Conservation (phyloP, 139 green algal genomes). For the Chlamydomonas sphaeroides region DNA sequence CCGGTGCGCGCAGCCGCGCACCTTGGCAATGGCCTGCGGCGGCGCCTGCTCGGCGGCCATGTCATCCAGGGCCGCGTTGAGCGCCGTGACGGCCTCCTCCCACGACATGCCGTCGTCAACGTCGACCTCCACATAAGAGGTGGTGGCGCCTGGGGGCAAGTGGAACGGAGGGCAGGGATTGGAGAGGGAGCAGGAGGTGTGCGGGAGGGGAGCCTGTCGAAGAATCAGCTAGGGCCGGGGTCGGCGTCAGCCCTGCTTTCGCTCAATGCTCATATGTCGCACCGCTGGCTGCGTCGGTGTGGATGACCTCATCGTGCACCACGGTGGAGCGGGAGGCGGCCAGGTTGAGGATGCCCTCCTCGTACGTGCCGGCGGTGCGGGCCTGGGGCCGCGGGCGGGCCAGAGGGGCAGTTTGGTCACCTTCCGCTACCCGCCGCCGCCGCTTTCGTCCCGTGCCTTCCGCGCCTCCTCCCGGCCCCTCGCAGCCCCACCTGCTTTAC, state of each 20-base stretch:
- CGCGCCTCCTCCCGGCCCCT: too few species aligned
- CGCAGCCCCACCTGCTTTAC: slow-evolving; percentile 28
- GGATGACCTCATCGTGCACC: background rate
- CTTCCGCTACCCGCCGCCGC: too few species aligned
- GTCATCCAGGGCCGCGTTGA: slow-evolving; percentile 27
- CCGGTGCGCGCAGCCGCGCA: too few species aligned
- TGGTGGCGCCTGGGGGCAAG: background rate
- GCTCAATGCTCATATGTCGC: too few species aligned
- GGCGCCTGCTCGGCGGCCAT: slow-evolving; percentile 26
- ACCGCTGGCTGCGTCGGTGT: slow-evolving; percentile 7
- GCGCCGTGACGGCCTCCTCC: background rate
- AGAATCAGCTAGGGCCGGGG: too few species aligned
- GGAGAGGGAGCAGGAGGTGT: too few species aligned
- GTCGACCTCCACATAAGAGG: background rate
- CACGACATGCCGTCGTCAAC: slow-evolving; percentile 48
- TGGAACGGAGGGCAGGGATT: too few species aligned
- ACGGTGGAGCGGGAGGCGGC: background rate
- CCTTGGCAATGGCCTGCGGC: slow-evolving; percentile 10
- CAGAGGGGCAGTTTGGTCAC: too few species aligned
- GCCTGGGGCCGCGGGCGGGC: background rate
- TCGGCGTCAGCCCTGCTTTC: too few species aligned
- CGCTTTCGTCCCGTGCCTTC: too few species aligned
- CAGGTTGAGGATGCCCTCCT: slow-evolving; percentile 35
- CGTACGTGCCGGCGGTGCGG: slow-evolving; percentile 24
- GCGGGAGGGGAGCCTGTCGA: too few species aligned